Conservation (phyloP, 306 rosid species). For the Canavalia ensiformis region DNA sequence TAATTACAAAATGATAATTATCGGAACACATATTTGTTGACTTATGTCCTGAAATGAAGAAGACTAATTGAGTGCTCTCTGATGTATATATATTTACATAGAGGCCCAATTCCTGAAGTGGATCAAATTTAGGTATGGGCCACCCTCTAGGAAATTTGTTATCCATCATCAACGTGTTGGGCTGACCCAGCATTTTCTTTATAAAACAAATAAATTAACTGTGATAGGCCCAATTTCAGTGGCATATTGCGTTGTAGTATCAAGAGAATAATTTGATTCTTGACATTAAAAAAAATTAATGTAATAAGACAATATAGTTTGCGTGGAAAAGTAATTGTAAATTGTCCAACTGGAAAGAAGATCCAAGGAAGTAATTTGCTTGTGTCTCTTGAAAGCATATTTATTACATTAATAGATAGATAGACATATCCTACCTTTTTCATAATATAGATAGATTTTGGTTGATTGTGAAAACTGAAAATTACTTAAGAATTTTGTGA, state of each 20-base stretch:
- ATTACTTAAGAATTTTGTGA: background rate
- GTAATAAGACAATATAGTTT: background rate
- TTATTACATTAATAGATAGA: background rate
- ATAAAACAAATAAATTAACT: background rate
- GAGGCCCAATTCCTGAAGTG: background rate
- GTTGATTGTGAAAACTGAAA: constrained; percentile 11
- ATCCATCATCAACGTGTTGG: background rate
- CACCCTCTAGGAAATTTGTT: background rate
- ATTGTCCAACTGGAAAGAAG: background rate
- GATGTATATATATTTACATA: background rate
- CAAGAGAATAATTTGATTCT: background rate
- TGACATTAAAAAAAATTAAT: background rate
- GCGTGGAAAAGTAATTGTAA: background rate
- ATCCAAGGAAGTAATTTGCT: background rate
- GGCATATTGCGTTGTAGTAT: too few relatives aligned
- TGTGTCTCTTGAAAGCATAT: background rate
- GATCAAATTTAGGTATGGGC: constrained; percentile 25
- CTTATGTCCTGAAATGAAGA: background rate
- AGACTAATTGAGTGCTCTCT: constrained; percentile 19
- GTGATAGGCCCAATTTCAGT: background rate
- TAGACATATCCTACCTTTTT: constrained; percentile 13
- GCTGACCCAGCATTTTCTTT: background rate
- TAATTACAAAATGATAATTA: background rate
- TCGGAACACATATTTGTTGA: background rate
- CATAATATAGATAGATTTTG: background rate